phyloP scores from a whole-genome alignment of 2,329 filamentous ascomycete species.

The Emydomyces testavorans region DNA sequence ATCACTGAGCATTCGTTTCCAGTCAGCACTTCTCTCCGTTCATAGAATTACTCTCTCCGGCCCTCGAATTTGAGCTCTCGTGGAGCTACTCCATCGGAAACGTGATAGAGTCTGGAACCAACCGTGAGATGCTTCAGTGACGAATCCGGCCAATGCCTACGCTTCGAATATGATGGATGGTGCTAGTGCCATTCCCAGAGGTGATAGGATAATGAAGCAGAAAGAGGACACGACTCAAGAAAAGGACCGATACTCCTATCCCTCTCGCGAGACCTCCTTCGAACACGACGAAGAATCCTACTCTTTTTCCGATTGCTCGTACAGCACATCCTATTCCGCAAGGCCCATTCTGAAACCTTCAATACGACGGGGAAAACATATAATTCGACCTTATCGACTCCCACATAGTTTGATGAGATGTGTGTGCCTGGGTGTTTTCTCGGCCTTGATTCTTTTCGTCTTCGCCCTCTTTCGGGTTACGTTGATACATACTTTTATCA shows the following conservation, averaged over 20 bases:
- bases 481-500: conserved; percentile 48
- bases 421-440: conserved; percentile 60
- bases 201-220: not conserved
- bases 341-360: conserved; percentile 31
- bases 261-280: conserved; percentile 18
- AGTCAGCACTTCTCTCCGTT: no score
- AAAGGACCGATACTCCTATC: conserved; percentile 18
- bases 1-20: no score
- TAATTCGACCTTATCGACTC: conserved; percentile 46
- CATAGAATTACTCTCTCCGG: no score
- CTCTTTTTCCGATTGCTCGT: conserved; percentile 45
- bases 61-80: no score
- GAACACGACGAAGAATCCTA: conserved; percentile 25
- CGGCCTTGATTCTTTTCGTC: conserved; percentile 64
- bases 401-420: conserved; percentile 66
- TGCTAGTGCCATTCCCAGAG: not conserved
- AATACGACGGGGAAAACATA: conserved; percentile 27
- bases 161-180: not conserved
- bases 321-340: conserved; percentile 35
- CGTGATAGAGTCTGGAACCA: not conserved
- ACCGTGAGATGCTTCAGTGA: not conserved
- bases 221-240: conserved; percentile 4
- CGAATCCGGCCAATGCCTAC: not conserved
- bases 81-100: not conserved
- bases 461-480: conserved; percentile 63